Base-by-base conservation (phyloP, 2,329 filamentous ascomycete species). In the Talaromyces verruculosus region DNA sequence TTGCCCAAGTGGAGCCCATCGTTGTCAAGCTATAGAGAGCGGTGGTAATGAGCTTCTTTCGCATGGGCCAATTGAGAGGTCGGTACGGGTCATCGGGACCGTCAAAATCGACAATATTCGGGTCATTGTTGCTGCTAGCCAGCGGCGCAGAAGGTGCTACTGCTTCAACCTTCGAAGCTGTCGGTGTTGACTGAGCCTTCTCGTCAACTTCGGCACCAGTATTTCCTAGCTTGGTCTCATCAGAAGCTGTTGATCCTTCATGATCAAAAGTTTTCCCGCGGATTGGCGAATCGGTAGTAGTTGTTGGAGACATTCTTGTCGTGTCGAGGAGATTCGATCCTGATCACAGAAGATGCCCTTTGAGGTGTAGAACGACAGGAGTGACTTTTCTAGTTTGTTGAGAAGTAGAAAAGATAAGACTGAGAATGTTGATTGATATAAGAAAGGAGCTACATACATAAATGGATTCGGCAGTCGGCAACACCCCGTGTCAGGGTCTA, bases 91-190 rank as follows among this genome's bases (percentile, higher is more conserved):
- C 61, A 45, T 63, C 45, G 22, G 61, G 61, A 11, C 61, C 47
- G 10, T 61, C 59, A 15, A 65, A 65, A 33, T 55, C 63, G 35
- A 53, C 58, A 30, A 60, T 65, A 39, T 61, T 61, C 5, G 28
- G 17, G n/a, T 61, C 59, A 5, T 37, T 37, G n/a, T 49, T 11
- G 41, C 3, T 53, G n/a, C 28, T 10, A 35, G 30, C 11, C n/a
- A 37, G 8, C 4, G 51, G 30, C 5, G 17, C 51, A 55, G 51
- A 19, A 35, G 51, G 7, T 2, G 51, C 28, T 33, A 19, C n/a
- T 35, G 8, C 15, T 53, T 53, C 51, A 35, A 55, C 17, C 8
- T 53, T 55, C 30, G 7, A 30, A 10, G 47, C 25, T 28, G 28
- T 10, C 2, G 49, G 28, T 53, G 17, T 33, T 53, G 51, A 22